A percentile compares a stretch with the other conserved stretches of the same genome.
phyloP scores from a whole-genome alignment of 306 rosid species.

The Vicia faba region DNA sequence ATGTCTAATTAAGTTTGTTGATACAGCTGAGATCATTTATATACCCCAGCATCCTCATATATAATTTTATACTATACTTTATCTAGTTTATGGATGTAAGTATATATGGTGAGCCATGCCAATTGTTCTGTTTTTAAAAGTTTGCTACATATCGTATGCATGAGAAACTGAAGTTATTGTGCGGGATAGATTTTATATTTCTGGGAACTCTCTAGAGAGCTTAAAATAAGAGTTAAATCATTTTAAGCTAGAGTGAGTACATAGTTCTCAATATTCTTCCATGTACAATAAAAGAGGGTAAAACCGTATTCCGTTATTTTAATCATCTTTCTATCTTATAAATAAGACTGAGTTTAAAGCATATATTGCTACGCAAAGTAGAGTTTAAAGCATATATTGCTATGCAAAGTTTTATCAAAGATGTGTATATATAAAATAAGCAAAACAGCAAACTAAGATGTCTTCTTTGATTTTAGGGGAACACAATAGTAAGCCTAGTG shows the following conservation, averaged over 20 bases:
- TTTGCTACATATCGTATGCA: neutral
- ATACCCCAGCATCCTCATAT: neutral
- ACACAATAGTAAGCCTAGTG: neutral
- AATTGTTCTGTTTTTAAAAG: neutral
- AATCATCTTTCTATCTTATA: conserved; percentile 3
- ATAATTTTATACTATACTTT: neutral
- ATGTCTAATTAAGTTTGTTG: conserved; percentile 10
- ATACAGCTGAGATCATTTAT: conserved; percentile 5
- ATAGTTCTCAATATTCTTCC: conserved; percentile 11
- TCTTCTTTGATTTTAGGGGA: neutral
- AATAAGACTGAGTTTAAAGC: neutral
- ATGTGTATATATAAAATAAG: neutral
- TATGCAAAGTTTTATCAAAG: neutral
- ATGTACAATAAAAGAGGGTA: neutral
- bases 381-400: conserved; percentile 7
- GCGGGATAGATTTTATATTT: neutral
- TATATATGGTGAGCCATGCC: neutral
- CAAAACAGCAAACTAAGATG: neutral
- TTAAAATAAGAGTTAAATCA: conserved; percentile 3
- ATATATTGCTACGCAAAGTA: too few relatives aligned
- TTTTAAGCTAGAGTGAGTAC: neutral
- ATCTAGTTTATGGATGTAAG: conserved; percentile 4
- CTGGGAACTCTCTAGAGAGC: conserved; percentile 3
- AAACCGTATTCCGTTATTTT: neutral
- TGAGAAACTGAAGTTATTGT: conserved; percentile 15